Evolutionary conservation across 2,329 filamentous ascomycete genomes (phyloP).

Genomic region (Aspergillus calidoustus): DNA sequence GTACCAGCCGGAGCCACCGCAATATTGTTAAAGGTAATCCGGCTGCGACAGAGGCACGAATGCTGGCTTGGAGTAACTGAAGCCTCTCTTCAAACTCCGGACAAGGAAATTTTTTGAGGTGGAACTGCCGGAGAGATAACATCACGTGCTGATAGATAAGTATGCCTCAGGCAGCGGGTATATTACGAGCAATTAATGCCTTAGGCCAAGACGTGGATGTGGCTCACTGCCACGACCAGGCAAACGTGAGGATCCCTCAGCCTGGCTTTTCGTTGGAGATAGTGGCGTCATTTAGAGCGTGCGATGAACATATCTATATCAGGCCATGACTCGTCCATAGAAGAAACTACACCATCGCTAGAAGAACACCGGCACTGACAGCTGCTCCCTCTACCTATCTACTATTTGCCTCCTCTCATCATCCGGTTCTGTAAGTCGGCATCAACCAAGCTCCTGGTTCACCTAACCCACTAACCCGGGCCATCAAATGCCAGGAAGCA

Average conservation of each 20-base stretch:
- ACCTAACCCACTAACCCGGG: conserved; percentile 8
- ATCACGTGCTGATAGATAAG: conserved; percentile 46
- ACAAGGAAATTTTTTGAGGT: conserved; percentile 48
- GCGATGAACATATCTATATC: neutral
- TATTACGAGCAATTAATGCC: conserved; percentile 3
- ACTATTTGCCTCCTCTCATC: neutral
- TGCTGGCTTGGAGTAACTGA: conserved; percentile 26
- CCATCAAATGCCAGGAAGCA: conserved; percentile 11
- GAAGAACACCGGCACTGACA: neutral
- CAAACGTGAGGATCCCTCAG: neutral
- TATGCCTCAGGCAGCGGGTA: conserved; percentile 26
- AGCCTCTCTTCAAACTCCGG: conserved; percentile 26
- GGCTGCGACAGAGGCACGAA: conserved; percentile 30
- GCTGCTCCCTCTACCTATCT: neutral
- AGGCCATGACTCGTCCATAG: neutral
- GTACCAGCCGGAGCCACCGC: conserved; percentile 17
- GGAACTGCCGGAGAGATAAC: conserved; percentile 41
- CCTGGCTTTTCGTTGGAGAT: neutral
- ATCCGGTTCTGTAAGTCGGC: conserved; percentile 3
- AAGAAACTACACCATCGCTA: neutral
- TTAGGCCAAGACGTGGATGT: conserved; percentile 16
- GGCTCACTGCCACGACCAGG: neutral
- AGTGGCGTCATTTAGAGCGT: conserved; percentile 9
- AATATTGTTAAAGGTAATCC: conserved; percentile 18
- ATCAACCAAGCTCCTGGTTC: conserved; percentile 13